A percentile compares a stretch with the other conserved stretches of the same genome.
These are phyloP conservation scores for Peniophora sp. DNA, from an alignment of 1,284 basidiomycete species.

Conservation along the genomic window DNA sequence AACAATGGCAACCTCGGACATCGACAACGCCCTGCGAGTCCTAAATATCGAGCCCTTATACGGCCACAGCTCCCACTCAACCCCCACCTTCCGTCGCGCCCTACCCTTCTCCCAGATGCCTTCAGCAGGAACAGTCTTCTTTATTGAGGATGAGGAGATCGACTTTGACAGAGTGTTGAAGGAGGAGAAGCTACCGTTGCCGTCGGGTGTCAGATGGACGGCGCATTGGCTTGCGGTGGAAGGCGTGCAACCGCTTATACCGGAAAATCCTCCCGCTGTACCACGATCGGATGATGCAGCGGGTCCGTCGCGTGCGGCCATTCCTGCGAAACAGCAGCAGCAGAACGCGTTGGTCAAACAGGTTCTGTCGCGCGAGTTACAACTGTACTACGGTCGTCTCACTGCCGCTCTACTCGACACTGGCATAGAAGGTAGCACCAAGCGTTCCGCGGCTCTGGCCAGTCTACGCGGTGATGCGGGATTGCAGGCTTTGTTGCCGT, in stretches of 20 bases:
- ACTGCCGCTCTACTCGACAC: slow-evolving; percentile 72
- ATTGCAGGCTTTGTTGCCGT: slow-evolving; percentile 89
- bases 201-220: slow-evolving; percentile 73
- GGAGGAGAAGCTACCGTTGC: slow-evolving; percentile 74
- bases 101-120: slow-evolving; percentile 56
- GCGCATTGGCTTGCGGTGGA: slow-evolving; percentile 99
- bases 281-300: slow-evolving; percentile 38
- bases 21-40: slow-evolving; percentile 89
- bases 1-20: slow-evolving; percentile 82
- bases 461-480: slow-evolving; percentile 89
- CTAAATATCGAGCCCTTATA: slow-evolving; percentile 91
- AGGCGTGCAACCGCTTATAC: slow-evolving; percentile 93
- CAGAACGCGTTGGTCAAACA: slow-evolving; percentile 77
- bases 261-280: slow-evolving; percentile 88
- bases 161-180: slow-evolving; percentile 89
- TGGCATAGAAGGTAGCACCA: slow-evolving; percentile 21
- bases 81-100: slow-evolving; percentile 68
- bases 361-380: slow-evolving; percentile 89
- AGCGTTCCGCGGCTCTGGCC: slow-evolving; percentile 83
- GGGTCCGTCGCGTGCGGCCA: slow-evolving; percentile 16
- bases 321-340: slow-evolving; percentile 31
- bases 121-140: slow-evolving; percentile 70
- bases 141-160: slow-evolving; percentile 95
- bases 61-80: slow-evolving; percentile 67
- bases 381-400: slow-evolving; percentile 91